Evolutionary conservation across 108 stramenopile species (phyloP).

Genomic region (Licmophora abbreviata): DNA sequence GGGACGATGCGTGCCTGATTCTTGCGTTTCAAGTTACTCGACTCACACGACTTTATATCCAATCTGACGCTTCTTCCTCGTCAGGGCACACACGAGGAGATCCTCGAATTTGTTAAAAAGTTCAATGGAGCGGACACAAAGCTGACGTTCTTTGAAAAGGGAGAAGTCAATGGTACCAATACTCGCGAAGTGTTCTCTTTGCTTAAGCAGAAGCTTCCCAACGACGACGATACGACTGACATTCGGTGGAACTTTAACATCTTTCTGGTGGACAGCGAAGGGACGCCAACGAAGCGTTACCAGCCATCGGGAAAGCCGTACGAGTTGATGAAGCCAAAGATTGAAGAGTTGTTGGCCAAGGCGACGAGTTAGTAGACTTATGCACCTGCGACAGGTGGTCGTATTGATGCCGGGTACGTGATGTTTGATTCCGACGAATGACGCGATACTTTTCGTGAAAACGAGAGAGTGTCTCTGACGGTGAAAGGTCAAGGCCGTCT

Average conservation of each 20-base stretch:
- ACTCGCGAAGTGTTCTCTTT: constrained; percentile 62
- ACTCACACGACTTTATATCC: no score
- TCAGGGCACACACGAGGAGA: constrained; percentile 56
- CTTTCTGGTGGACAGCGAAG: constrained; percentile 61
- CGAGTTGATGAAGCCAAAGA: constrained; percentile 35
- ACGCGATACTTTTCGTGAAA: no score
- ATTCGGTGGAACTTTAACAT: constrained; percentile 58
- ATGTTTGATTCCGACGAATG: no score
- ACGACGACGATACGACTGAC: constrained; percentile 50
- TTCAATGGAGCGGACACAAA: constrained; percentile 35
- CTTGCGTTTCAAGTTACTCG: no score
- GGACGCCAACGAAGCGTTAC: constrained; percentile 51
- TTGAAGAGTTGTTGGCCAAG: constrained; percentile 55
- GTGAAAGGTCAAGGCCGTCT: no score
- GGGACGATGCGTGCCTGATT: no score
- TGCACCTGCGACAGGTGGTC: no score
- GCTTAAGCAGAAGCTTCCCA: constrained; percentile 43
- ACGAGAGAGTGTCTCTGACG: no score
- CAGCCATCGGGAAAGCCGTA: constrained; percentile 37
- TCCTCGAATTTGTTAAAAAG: constrained; percentile 44
- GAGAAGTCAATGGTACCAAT: constrained; percentile 66
- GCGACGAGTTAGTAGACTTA: constrained; percentile 15
- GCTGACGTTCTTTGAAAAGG: constrained; percentile 72
- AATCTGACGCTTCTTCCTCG: background rate
- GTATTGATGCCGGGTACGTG: no score